Conservation (phyloP, 768 basidiomycete genomes). For the Russula olivacea region DNA sequence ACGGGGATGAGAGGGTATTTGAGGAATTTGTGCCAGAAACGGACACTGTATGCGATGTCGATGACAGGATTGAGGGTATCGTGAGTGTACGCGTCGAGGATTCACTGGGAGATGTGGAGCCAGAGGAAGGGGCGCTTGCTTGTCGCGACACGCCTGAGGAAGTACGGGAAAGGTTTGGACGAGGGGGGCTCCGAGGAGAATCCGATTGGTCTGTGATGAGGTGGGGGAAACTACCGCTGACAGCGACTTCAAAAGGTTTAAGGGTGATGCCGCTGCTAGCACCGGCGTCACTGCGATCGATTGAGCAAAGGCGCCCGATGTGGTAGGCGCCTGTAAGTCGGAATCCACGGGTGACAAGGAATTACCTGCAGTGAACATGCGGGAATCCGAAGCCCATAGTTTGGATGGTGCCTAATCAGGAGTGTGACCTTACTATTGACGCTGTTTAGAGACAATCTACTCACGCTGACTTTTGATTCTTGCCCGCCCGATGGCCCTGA, state of each 20-base stretch:
- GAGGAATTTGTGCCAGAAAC: slow-evolving; percentile 5
- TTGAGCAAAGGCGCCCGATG: neutral
- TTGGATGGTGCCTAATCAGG: slow-evolving; percentile 7
- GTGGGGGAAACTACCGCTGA: slow-evolving; percentile 2
- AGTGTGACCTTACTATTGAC: neutral
- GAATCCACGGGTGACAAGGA: slow-evolving; percentile 5
- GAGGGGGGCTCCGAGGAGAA: slow-evolving; percentile 5
- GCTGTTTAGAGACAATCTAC: neutral
- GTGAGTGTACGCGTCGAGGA: slow-evolving; percentile 20
- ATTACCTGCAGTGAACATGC: slow-evolving; percentile 1
- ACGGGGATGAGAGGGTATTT: neutral
- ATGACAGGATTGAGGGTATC: slow-evolving; percentile 1
- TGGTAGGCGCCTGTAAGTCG: slow-evolving; percentile 4
- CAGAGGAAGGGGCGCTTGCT: neutral
- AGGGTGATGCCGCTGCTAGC: slow-evolving; percentile 11
- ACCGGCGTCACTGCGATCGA: slow-evolving; percentile 10
- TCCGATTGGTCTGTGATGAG: slow-evolving; percentile 2
- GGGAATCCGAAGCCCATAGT: slow-evolving; percentile 23
- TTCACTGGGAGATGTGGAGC: slow-evolving; percentile 20
- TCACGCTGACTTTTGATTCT: slow-evolving; percentile 5
- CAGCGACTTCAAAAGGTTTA: slow-evolving; percentile 21
- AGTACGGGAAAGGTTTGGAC: slow-evolving; percentile 11
- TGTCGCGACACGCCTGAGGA: slow-evolving; percentile 12
- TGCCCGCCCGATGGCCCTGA: neutral
- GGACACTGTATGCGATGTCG: slow-evolving; percentile 2